phyloP scores from a whole-genome alignment of 257 asterid genomes.

The Solanum chaucha region DNA sequence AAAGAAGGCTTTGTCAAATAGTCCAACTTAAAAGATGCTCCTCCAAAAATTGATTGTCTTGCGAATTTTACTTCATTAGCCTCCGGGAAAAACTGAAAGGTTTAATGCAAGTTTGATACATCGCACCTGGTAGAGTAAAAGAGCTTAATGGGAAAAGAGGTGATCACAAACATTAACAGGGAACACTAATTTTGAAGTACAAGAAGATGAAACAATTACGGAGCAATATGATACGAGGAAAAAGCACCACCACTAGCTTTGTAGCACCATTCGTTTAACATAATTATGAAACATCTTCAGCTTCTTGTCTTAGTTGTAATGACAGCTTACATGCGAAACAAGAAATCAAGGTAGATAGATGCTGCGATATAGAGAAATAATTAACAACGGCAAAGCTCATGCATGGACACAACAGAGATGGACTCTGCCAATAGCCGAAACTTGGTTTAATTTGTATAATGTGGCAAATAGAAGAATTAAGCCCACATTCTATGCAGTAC shows the following conservation, averaged over 20 bases:
- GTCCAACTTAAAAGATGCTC: slow-evolving; percentile 69
- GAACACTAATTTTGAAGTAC: not conserved
- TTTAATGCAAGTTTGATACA: slow-evolving; percentile 1
- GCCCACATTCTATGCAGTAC: not conserved
- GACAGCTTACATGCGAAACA: not conserved
- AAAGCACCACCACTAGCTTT: not conserved
- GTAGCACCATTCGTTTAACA: not conserved
- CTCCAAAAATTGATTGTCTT: slow-evolving; percentile 60
- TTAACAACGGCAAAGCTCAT: not conserved
- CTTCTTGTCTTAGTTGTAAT: not conserved
- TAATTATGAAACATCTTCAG: not conserved
- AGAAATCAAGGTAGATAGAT: not conserved
- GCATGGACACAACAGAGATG: not conserved
- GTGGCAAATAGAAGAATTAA: not conserved
- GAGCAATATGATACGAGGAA: not conserved
- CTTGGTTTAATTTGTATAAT: not conserved
- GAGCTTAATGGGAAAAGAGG: not conserved
- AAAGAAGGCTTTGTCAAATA: slow-evolving; percentile 87
- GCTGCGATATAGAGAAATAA: not conserved
- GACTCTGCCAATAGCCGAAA: not conserved
- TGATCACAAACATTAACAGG: not conserved
- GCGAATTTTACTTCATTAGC: slow-evolving; percentile 85
- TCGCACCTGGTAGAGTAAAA: not conserved
- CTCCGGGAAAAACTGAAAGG: slow-evolving; percentile 82
- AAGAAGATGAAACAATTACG: not conserved